These are phyloP conservation scores for Lotus japonicus DNA, from an alignment of 306 rosid genomes.

Conservation along the genomic window DNA sequence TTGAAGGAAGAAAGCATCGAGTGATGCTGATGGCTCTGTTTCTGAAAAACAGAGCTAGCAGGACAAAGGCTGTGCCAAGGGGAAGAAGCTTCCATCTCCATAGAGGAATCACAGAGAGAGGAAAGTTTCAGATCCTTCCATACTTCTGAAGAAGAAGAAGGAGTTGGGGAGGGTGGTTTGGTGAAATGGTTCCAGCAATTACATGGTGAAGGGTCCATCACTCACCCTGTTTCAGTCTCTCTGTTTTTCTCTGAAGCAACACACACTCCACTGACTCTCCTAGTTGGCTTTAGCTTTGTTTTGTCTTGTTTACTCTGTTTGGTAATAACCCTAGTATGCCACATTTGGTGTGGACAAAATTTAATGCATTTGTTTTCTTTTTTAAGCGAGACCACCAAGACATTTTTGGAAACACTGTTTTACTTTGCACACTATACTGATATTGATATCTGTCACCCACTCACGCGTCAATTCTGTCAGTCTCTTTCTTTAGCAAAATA, in stretches of 20 bases:
- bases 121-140: slow-evolving; percentile 7
- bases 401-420: neutral
- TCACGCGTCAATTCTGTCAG: neutral
- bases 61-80: neutral
- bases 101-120: neutral
- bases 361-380: too few relatives aligned
- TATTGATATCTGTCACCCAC: neutral
- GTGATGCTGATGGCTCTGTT: neutral
- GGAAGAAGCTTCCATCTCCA: neutral
- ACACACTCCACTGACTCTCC: too few relatives aligned
- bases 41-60: neutral
- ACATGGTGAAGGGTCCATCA: neutral
- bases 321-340: neutral
- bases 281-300: too few relatives aligned
- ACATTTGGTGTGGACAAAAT: neutral
- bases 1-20: neutral
- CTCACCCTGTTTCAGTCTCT: neutral
- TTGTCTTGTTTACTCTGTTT: neutral
- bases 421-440: too few relatives aligned
- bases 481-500: too few relatives aligned
- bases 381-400: neutral
- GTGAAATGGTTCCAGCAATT: neutral
- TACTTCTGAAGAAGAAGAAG: neutral
- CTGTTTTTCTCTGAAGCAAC: too few relatives aligned
- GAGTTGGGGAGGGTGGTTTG: neutral